Evolutionary conservation across 768 basidiomycete genomes (phyloP).

Genomic region (Dioszegia crocea): DNA sequence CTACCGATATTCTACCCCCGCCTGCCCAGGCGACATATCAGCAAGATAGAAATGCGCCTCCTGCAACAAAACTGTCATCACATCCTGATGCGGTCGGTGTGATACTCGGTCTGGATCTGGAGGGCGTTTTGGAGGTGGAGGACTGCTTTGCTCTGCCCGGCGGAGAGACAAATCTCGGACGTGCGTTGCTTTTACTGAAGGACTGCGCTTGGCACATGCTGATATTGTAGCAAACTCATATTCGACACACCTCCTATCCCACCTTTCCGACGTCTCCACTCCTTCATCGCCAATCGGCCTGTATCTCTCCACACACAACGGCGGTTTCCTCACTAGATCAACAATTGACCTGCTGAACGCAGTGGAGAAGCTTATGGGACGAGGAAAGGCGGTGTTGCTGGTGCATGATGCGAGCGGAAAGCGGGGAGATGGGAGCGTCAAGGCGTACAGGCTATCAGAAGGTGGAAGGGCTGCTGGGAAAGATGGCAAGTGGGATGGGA

Average conservation of each 20-base stretch:
- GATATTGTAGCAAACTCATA: slow-evolving; percentile 67
- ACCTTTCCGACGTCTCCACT: slow-evolving; percentile 78
- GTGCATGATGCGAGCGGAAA: slow-evolving; percentile 48
- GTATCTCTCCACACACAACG: slow-evolving; percentile 75
- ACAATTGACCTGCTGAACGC: slow-evolving; percentile 40
- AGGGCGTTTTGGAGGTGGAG: slow-evolving; percentile 76
- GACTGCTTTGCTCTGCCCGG: slow-evolving; percentile 49
- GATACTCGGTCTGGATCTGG: slow-evolving; percentile 83
- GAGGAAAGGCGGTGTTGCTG: slow-evolving; percentile 46
- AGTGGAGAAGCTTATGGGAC: slow-evolving; percentile 37
- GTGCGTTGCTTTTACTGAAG: slow-evolving; percentile 24
- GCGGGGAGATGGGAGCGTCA: slow-evolving; percentile 78
- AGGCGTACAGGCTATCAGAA: slow-evolving; percentile 77
- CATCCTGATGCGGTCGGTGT: slow-evolving; percentile 65
- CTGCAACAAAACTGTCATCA: slow-evolving; percentile 32
- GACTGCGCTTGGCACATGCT: background rate
- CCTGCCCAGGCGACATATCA: slow-evolving; percentile 28
- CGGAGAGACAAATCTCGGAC: slow-evolving; percentile 34
- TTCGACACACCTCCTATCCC: slow-evolving; percentile 65
- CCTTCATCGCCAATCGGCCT: slow-evolving; percentile 91
- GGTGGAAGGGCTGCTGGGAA: slow-evolving; percentile 78
- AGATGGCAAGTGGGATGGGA: slow-evolving; percentile 74
- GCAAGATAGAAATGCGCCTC: slow-evolving; percentile 40
- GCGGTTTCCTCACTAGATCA: slow-evolving; percentile 38
- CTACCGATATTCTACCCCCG: slow-evolving; percentile 66